Evolutionary conservation across 176 grass and related monocot genomes (phyloP), one percentile per base, ranked within the genome.

Genomic region (Eremochloa ophiuroides): DNA sequence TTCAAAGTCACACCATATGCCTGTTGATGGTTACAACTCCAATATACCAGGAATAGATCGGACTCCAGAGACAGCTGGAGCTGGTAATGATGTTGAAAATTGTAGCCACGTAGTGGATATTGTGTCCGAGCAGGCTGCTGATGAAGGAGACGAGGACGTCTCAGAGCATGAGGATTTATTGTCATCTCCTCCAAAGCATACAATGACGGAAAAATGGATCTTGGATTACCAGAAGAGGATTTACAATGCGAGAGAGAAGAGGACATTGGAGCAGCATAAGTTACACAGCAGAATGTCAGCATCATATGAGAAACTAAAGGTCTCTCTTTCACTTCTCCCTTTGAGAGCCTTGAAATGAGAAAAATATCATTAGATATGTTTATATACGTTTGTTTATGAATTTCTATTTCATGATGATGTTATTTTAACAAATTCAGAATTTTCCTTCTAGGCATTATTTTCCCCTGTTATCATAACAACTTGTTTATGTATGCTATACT

Each of bases 141-240:
- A 90, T 59, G 93, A 93, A 91, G 88, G 86, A 82, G 87, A 91
- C 18, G 87, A 87, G 14, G 82, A 89, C 76, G 46, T 87, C 29
- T 88, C 79, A 4, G 88, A 89, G 71, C 77, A 85, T 41, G 87
- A 90, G 85, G 91, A 87, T 85, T 81, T 93, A 63, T 58, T 60
- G 23, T 66, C 85, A 71, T 90, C 93, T 78, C 93, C 90, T 82
- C 91, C 96, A 16, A 95, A 93, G 64, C 93, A 88, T 60, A 95
- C 90, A 38, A 90, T 92, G 38, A 90, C 84, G 34, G 96, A 99
- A 66, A 99, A 95, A 89, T 99, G 96, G 90, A 86, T 93, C 25
- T 60, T 93, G 41, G 89, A 99, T 84, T 83, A 91, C 79, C 88
- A 90, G 39, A 99, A 89, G 81, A 91, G 87, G 82, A 95, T 81